These are phyloP conservation scores for Kondoa malvinella DNA, from an alignment of 768 basidiomycete species.

Conservation along the genomic window DNA sequence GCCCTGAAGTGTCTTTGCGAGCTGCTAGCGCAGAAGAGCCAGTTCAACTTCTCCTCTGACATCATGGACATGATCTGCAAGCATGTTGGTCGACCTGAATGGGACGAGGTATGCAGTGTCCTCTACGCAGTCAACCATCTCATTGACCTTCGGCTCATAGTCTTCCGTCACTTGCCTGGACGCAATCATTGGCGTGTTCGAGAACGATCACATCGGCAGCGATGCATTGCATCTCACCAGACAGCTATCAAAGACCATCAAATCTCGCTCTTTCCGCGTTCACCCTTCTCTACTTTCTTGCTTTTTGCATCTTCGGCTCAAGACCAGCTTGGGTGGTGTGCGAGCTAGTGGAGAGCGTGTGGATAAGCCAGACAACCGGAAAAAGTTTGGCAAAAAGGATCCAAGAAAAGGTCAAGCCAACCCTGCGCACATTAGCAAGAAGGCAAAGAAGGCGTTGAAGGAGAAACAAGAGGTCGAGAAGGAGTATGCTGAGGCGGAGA, in stretches of 20 bases:
- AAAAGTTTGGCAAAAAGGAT: conserved; percentile 38
- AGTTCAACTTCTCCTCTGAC: conserved; percentile 93
- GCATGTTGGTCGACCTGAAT: conserved; percentile 63
- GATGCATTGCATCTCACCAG: conserved; percentile 78
- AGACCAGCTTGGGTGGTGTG: conserved; percentile 58
- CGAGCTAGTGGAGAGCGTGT: conserved; percentile 50
- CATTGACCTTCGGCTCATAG: conserved; percentile 35
- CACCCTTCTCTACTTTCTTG: conserved; percentile 75
- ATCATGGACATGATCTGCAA: conserved; percentile 74
- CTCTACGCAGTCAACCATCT: not conserved
- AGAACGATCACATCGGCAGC: conserved; percentile 57
- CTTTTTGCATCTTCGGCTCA: conserved; percentile 66
- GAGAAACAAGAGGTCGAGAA: conserved; percentile 78
- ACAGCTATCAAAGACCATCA: conserved; percentile 84
- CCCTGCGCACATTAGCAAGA: conserved; percentile 59
- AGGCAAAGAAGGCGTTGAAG: conserved; percentile 62
- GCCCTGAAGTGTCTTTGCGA: conserved; percentile 76
- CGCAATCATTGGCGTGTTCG: conserved; percentile 65
- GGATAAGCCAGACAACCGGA: conserved; percentile 27
- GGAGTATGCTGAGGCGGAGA: conserved; percentile 86
- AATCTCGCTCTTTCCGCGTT: conserved; percentile 74
- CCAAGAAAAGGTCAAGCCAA: conserved; percentile 47
- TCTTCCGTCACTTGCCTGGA: conserved; percentile 68
- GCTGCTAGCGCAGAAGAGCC: conserved; percentile 60
- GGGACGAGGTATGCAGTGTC: conserved; percentile 57